Base-by-base conservation (phyloP, 2,329 filamentous ascomycete genomes). In the Alternaria angustiovoidea region DNA sequence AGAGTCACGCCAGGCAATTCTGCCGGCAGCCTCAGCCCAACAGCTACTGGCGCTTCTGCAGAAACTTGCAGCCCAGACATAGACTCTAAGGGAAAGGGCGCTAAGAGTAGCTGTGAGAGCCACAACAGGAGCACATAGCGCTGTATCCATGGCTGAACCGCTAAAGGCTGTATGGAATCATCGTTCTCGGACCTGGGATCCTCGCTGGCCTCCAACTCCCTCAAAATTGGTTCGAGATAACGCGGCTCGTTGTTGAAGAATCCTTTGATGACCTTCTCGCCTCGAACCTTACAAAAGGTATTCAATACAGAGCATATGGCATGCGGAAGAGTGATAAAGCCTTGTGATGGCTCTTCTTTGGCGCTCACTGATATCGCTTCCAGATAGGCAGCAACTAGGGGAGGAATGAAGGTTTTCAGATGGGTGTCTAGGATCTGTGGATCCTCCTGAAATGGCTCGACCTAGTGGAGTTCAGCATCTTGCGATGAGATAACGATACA, bases 401-500 rank as follows among this genome's bases (percentile, higher is more conserved):
- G 82, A 24, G 92, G 90, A 51, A 98, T 83, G 78, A 96, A 88
- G 64, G 81, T 85, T 51, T 91, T 88, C 42, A 99, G 84, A 77
- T 94, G 87, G 9, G 92, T 88, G 79, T 99, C 95, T 26, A 99
- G 86, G 39, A 98, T 85, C 77, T 99, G 95, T 18, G 95, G 95
- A 66, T 96, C 90, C 82, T 97, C 94, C 83, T 98, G 94, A 69
- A 98, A 99, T 2, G 91, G 89, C 68, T 97, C 93, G 51, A 99
- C 87, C 78, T 82, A 53, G 9, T 1, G 4, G 12, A 7, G 3
- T 24, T 43, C 34, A 55, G 58, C 26, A 65, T 55, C 16, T 39
- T 32, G n/a, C 18, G 20, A 2, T n/a, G 34, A 14, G 9, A 7
- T 16, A 11, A n/a, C 43, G 7, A 22, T 43, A 30, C 4, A 14